Evolutionary conservation across 1,139 yeast species (phyloP).

Genomic region (Debaryomyces fabryi): DNA sequence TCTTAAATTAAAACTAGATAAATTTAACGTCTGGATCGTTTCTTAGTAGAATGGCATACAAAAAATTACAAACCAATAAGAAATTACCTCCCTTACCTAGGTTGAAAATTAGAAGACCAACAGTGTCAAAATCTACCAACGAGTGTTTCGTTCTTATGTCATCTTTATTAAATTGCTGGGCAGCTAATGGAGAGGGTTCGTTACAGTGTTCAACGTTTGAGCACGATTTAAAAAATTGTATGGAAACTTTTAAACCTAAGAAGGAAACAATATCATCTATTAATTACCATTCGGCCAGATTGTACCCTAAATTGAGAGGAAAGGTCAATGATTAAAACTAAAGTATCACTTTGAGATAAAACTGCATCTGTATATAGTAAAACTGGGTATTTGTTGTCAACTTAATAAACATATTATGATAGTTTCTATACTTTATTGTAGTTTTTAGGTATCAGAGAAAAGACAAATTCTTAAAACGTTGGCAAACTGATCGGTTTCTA

Average conservation of each 20-base stretch:
- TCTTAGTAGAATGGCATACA: conserved; percentile 26
- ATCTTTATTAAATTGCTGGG: conserved; percentile 91
- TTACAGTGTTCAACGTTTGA: conserved; percentile 66
- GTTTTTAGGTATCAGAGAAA: background rate
- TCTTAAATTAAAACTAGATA: background rate
- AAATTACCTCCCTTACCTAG: conserved; percentile 75
- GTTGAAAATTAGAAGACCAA: conserved; percentile 69
- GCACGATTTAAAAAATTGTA: conserved; percentile 47
- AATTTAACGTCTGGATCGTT: background rate
- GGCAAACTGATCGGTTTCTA: background rate
- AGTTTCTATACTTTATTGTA: background rate
- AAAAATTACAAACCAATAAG: conserved; percentile 31
- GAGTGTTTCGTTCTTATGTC: conserved; percentile 84
- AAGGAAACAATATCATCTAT: conserved; percentile 54
- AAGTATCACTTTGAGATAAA: background rate
- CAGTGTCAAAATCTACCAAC: conserved; percentile 58
- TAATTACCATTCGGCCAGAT: conserved; percentile 82
- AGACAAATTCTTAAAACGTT: background rate
- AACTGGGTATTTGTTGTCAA: background rate
- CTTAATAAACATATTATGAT: background rate
- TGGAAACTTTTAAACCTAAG: conserved; percentile 51
- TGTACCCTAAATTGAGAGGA: conserved; percentile 78
- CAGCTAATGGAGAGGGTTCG: conserved; percentile 87
- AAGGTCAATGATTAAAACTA: conserved; percentile 61
- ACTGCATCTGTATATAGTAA: conserved; percentile 6